Base-by-base conservation (phyloP, 1,139 yeast genomes). In the Geotrichum histeridarum region DNA sequence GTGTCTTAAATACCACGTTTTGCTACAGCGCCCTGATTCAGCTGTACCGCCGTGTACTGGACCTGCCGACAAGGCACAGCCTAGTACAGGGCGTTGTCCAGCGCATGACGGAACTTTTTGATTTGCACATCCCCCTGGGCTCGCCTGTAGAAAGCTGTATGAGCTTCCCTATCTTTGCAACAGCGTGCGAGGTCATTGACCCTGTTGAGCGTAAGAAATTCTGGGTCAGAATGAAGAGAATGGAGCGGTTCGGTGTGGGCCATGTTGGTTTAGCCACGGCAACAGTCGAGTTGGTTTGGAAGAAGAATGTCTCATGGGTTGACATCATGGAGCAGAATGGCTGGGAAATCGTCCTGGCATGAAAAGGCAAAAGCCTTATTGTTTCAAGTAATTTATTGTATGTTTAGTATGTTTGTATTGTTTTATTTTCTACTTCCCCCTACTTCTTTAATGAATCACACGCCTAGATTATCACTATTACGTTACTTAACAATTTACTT, bases 281-380 rank as follows among this genome's bases (percentile, higher is more conserved):
- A 53, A 71, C 79, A 8, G 77, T 80, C 76, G 70, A 67, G 42
- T 64, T 77, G 59, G 78, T 82, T 62, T 80, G 84, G 84, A 54
- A 58, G 3, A 54, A 56, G 1, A 62, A 60, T 14, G 54, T 57
- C 35, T 59, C 66, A 0, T 67, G 71, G 70, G 59, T 63, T 2
- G 65, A 70, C 15, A 55, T 69, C 6, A 60, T 70, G 58, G 64
- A 61, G 22, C 65, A 63, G 35, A 59, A 56, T 18, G 67, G 66
- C 0, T 62, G 65, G 63, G 64, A 63, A 14, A 50, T 66, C 37
- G 69, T 64, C 6, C 55, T 67, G 38, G 63, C 67, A n/a, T 67
- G 56, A 53, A 15, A 12, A 22, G 22, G 1, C 3, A 22, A 22
- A 22, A 22, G 27, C 4, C 27, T 22, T 22, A 22, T 3, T 27